Base-by-base conservation (phyloP, 2,329 filamentous ascomycete genomes). In the Colletotrichum magnum region DNA sequence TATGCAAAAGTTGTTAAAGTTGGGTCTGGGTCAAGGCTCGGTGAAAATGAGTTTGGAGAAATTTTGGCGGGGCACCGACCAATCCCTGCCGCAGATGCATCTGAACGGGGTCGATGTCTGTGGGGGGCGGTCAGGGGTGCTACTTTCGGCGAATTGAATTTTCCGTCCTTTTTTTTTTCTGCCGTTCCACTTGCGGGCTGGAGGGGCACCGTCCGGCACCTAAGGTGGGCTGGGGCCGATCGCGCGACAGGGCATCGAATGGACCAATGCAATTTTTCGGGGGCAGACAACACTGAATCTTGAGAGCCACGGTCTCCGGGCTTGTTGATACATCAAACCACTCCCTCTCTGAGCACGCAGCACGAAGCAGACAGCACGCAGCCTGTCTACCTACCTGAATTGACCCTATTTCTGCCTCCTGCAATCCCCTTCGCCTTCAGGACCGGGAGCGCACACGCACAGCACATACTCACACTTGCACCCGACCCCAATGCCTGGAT, bases 1-100 rank as follows among this genome's bases (percentile, higher is more conserved):
- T 51, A 54, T 32, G 43, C 3, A 63, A 65, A 66, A 56, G 39
- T 41, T 32, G 51, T 9, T 36, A 48, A 57, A 57, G 16, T 12
- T 0, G 16, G 18, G 13, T 5, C 48, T 16, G 18, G 32, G 18
- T 56, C 5, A 18, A 24, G 47, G 50, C 50, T 70, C 18, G 4
- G 26, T 59, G 68, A 63, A 64, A 64, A 59, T 52, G 48, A 69
- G 58, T 36, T 64, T 64, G 51, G 68, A 64, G 63, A 72, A 70
- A 72, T 70, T 72, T 72, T 68, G 69, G 70, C 68, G 70, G 70
- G 70, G 68, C 69, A 63, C 45, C 67, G 26, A 61, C 67, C 67
- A 69, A 69, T 69, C 67, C 67, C 57, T 69, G 67, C 51, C 51
- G 51, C 51, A 47, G 57, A 67, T 67, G 63, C 67, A 67, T 69